Evolutionary conservation across 768 basidiomycete species (phyloP).

Genomic region (Termitomyces sp.): DNA sequence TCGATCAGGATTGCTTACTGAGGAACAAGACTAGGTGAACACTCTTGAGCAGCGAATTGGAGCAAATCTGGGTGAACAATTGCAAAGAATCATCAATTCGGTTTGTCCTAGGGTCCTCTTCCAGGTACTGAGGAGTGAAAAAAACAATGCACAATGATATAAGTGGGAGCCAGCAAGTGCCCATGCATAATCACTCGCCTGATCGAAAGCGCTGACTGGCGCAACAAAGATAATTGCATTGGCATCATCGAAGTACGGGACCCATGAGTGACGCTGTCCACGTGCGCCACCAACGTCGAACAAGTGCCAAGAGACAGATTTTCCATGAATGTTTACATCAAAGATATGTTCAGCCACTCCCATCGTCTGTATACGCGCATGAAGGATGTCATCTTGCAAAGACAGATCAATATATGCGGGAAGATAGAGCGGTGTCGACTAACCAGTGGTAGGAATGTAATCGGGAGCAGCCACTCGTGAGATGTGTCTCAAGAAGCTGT

Average conservation of each 20-base stretch:
- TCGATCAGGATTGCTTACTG: slow-evolving; percentile 30
- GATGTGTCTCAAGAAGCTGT: slow-evolving; percentile 73
- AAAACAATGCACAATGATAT: neutral
- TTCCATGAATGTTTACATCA: slow-evolving; percentile 76
- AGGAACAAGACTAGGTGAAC: slow-evolving; percentile 56
- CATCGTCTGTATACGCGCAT: slow-evolving; percentile 89
- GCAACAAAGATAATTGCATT: slow-evolving; percentile 80
- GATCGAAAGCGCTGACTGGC: slow-evolving; percentile 75
- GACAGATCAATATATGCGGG: slow-evolving; percentile 23
- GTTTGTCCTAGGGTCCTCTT: slow-evolving; percentile 82
- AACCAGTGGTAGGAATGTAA: slow-evolving; percentile 75
- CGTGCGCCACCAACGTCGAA: slow-evolving; percentile 70
- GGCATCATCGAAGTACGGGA: slow-evolving; percentile 72
- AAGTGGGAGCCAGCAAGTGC: neutral
- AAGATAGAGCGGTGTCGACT: slow-evolving; percentile 6
- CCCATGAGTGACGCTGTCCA: slow-evolving; percentile 72
- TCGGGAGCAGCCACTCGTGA: slow-evolving; percentile 59
- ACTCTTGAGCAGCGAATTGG: slow-evolving; percentile 71
- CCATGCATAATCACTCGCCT: slow-evolving; percentile 32
- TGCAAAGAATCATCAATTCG: slow-evolving; percentile 87
- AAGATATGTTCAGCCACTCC: slow-evolving; percentile 82
- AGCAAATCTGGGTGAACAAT: slow-evolving; percentile 81
- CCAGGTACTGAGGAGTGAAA: slow-evolving; percentile 53
- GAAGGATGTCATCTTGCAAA: slow-evolving; percentile 70
- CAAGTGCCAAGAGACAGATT: slow-evolving; percentile 67